These are phyloP conservation scores for Andrographis paniculata DNA, from an alignment of 305 asterid genomes.

Conservation along the genomic window DNA sequence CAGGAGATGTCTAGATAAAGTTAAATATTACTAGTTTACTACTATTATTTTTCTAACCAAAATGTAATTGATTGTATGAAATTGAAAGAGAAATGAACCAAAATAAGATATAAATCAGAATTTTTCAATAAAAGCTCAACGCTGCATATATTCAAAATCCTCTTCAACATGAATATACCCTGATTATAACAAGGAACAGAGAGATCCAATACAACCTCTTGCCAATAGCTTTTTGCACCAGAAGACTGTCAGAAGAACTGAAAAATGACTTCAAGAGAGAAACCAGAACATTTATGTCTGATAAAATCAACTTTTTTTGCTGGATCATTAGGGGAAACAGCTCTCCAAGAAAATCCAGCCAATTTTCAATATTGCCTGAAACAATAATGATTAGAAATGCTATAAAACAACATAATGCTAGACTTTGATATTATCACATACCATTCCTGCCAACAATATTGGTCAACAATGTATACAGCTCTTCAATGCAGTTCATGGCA, in stretches of 20 bases:
- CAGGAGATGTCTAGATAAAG: too few species aligned
- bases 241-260: constrained; percentile 46
- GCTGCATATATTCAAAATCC: constrained; percentile 2
- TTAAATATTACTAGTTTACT: too few species aligned
- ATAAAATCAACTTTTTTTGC: constrained; percentile 69
- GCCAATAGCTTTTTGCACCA: constrained; percentile 50
- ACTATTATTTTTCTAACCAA: too few species aligned
- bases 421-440: constrained; percentile 4
- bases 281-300: constrained; percentile 54
- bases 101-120: background rate
- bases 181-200: constrained; percentile 9
- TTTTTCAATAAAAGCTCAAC: constrained; percentile 3
- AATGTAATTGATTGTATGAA: too few species aligned
- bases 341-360: constrained; percentile 61
- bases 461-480: constrained; percentile 39
- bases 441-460: constrained; percentile 26
- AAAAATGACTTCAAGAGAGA: constrained; percentile 63
- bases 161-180: constrained; percentile 12
- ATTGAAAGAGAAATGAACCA: background rate
- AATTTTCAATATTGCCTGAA: constrained; percentile 44
- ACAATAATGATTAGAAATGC: constrained; percentile 22
- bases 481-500: constrained; percentile 72
- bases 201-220: constrained; percentile 39
- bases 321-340: constrained; percentile 49
- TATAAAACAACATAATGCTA: constrained; percentile 8